Conservation (phyloP, 2,329 filamentous ascomycete species). For the Pyrenochaeta sp. region DNA sequence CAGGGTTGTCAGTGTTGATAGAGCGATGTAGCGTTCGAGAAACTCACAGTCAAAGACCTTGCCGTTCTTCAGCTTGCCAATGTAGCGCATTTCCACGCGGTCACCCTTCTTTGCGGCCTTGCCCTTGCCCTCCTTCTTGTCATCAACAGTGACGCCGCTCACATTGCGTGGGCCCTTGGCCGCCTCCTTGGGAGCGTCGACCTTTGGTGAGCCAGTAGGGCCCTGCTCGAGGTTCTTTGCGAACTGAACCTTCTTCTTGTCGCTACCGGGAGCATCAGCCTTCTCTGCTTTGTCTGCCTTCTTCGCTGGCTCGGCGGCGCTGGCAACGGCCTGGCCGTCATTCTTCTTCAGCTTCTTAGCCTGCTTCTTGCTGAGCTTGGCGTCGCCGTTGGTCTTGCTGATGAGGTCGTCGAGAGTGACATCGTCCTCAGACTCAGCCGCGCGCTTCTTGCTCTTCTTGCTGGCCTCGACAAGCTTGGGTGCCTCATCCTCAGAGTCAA, state of each 20-base stretch:
- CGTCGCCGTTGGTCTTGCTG: constrained; percentile 74
- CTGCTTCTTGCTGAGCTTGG: constrained; percentile 93
- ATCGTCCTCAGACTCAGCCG: constrained; percentile 72
- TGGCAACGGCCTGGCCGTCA: constrained; percentile 80
- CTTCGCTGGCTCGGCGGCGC: constrained; percentile 61
- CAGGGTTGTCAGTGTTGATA: constrained; percentile 27
- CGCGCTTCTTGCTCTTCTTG: constrained; percentile 85
- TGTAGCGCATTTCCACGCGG: constrained; percentile 93
- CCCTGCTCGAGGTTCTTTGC: constrained; percentile 99
- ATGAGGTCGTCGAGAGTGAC: constrained; percentile 82
- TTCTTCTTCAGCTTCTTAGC: constrained; percentile 99
- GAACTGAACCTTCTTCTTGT: constrained; percentile 95
- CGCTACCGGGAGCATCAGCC: constrained; percentile 57
- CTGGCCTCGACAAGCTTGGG: constrained; percentile 60
- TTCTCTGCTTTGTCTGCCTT: constrained; percentile 60
- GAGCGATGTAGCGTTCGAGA: not conserved
- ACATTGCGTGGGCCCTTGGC: constrained; percentile 75
- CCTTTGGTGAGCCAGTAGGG: constrained; percentile 70
- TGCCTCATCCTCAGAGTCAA: constrained; percentile 77
- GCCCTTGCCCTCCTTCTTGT: constrained; percentile 90
- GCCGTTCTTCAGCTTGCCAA: constrained; percentile 91
- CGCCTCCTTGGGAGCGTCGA: constrained; percentile 52
- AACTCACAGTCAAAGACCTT: constrained; percentile 92
- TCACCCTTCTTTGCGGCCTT: constrained; percentile 88
- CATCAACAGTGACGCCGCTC: constrained; percentile 90